phyloP scores from a whole-genome alignment of 164 flowering plant genomes.

The Euptelea pleiosperma region DNA sequence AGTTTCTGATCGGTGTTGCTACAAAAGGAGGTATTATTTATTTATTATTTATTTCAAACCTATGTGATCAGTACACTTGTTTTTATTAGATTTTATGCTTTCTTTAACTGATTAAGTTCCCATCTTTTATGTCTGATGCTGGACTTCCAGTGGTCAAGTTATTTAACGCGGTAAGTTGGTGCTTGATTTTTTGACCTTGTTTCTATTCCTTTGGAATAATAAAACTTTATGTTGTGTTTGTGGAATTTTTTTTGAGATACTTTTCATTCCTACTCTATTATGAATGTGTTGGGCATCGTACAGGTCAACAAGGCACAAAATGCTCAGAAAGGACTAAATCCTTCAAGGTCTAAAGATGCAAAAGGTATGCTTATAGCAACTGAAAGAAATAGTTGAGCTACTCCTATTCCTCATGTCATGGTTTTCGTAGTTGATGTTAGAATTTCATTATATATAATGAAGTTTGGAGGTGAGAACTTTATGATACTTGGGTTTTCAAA shows the following conservation, averaged over 20 bases:
- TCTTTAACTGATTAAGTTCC: constrained; percentile 21
- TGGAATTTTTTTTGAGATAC: not conserved
- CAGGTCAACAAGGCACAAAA: constrained; percentile 93
- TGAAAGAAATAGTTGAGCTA: not conserved
- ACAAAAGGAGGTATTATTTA: constrained; percentile 89
- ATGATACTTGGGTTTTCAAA: not conserved
- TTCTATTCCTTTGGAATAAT: constrained; percentile 2
- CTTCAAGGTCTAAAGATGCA: constrained; percentile 67
- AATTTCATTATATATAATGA: not conserved
- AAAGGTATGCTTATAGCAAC: constrained; percentile 50
- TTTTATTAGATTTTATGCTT: not conserved
- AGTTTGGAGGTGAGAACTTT: not conserved
- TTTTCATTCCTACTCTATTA: too few species aligned
- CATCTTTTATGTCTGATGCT: constrained; percentile 24
- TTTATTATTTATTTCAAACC: not conserved
- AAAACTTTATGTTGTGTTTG: too few species aligned
- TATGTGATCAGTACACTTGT: not conserved
- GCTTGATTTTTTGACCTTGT: not conserved
- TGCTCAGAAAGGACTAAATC: constrained; percentile 77
- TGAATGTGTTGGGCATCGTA: not conserved
- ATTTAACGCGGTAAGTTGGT: constrained; percentile 88
- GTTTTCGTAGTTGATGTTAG: constrained; percentile 5
- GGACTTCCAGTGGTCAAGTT: constrained; percentile 77
- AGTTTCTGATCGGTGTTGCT: constrained; percentile 81
- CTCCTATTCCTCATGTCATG: not conserved